Conservation (phyloP, 1,284 basidiomycete species). For the Moesziomyces antarcticus region DNA sequence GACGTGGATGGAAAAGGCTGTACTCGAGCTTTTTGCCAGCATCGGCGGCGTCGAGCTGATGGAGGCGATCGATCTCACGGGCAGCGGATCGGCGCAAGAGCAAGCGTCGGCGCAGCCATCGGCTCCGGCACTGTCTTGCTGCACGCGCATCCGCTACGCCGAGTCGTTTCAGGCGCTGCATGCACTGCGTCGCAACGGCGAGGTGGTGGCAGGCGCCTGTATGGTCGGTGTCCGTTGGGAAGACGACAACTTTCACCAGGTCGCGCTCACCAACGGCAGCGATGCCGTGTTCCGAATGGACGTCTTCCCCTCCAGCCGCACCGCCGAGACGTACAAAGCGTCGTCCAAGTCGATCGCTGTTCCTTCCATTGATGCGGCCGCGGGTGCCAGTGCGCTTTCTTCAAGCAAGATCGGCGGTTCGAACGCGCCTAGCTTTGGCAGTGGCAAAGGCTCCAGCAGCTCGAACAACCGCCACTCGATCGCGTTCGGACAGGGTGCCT, state of each 20-base stretch:
- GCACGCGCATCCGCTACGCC: conserved; percentile 43
- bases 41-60: conserved; percentile 45
- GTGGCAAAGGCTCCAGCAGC: neutral
- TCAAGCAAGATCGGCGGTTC: conserved; percentile 2
- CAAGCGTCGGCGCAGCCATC: conserved; percentile 25
- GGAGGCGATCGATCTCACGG: conserved; percentile 51
- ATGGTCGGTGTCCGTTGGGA: conserved; percentile 60
- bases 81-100: conserved; percentile 41
- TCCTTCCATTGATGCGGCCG: conserved; percentile 21
- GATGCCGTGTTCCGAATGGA: conserved; percentile 55
- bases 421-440: conserved; percentile 4
- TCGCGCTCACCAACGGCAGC: conserved; percentile 45
- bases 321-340: conserved; percentile 33
- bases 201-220: conserved; percentile 49
- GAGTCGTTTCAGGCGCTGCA: conserved; percentile 56
- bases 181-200: conserved; percentile 53
- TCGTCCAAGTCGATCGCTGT: conserved; percentile 32
- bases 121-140: conserved; percentile 32
- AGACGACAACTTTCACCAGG: conserved; percentile 56
- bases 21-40: conserved; percentile 52
- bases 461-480: conserved; percentile 31
- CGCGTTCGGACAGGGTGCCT: conserved; percentile 16
- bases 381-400: conserved; percentile 16
- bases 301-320: conserved; percentile 36
- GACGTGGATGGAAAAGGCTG: conserved; percentile 45